Percentiles rank a stretch among this genome's conserved stretches.
Evolutionary conservation across 371 early-diverging fungal genomes (phyloP).

Genomic region (Circinella minor): DNA sequence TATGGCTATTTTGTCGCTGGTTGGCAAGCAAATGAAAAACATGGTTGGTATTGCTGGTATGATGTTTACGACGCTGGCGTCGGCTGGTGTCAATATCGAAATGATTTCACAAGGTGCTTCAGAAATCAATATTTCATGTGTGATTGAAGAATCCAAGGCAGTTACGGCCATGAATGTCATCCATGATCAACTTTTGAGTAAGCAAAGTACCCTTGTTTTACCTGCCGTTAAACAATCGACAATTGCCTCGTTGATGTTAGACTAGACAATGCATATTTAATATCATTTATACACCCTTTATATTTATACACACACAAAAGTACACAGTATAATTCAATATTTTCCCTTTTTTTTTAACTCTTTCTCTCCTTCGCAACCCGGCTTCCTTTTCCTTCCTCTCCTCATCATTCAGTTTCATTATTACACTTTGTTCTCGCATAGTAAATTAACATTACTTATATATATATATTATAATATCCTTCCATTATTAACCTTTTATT

Average conservation of each 20-base stretch:
- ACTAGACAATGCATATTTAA: conserved; percentile 3
- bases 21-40: conserved; percentile 95
- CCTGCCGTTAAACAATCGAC: conserved; percentile 20
- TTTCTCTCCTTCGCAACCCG: too few relatives aligned
- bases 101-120: conserved; percentile 98
- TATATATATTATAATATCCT: too few relatives aligned
- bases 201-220: conserved; percentile 13
- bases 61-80: conserved; percentile 93
- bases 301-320: too few relatives aligned
- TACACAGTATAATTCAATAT: too few relatives aligned
- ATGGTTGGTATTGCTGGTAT: conserved; percentile 94
- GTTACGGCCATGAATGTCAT: conserved; percentile 83
- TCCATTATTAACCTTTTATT: too few relatives aligned
- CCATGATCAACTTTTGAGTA: conserved; percentile 73
- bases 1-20: conserved; percentile 95
- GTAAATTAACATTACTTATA: too few relatives aligned
- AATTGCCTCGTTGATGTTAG: conserved; percentile 12
- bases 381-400: too few relatives aligned
- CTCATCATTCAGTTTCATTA: too few relatives aligned
- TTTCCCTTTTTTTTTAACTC: too few relatives aligned
- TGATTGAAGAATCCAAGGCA: conserved; percentile 80
- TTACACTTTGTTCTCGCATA: too few relatives aligned
- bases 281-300: too few relatives aligned
- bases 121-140: conserved; percentile 98
- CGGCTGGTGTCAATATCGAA: conserved; percentile 92